A percentile compares a stretch with the other conserved stretches of the same genome.
phyloP scores from a whole-genome alignment of 2,329 filamentous ascomycete genomes.

The Clonostachys chloroleuca region DNA sequence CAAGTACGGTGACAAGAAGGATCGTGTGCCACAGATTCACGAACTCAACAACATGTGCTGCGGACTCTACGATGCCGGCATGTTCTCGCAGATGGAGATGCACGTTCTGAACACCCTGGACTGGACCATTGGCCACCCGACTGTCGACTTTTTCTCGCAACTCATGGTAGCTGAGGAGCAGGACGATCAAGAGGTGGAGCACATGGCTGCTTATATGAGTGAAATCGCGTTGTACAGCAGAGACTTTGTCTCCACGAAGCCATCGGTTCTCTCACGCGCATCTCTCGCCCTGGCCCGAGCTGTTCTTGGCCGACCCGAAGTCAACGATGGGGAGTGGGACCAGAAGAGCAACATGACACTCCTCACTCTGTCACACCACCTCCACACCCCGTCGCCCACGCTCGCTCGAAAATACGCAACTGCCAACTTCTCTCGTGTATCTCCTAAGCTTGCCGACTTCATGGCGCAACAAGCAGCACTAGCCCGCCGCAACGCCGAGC shows the following conservation, averaged over 20 bases:
- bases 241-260: constrained; percentile 90
- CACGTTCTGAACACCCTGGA: constrained; percentile 96
- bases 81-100: constrained; percentile 99
- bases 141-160: constrained; percentile 90
- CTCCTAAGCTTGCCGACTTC: constrained; percentile 52
- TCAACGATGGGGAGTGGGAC: constrained; percentile 73
- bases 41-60: constrained; percentile 99
- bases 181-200: constrained; percentile 81
- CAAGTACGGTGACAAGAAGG: constrained; percentile 99
- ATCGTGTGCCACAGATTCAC: constrained; percentile 93
- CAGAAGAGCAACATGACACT: constrained; percentile 65
- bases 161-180: constrained; percentile 77
- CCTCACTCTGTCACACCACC: constrained; percentile 52
- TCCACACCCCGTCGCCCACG: constrained; percentile 53
- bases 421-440: constrained; percentile 46
- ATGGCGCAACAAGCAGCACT: constrained; percentile 55
- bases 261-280: constrained; percentile 85
- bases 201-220: constrained; percentile 90
- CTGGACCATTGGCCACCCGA: constrained; percentile 94
- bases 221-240: constrained; percentile 96
- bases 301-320: constrained; percentile 76
- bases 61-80: constrained; percentile 95
- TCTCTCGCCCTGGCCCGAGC: constrained; percentile 82
- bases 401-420: constrained; percentile 57
- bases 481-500: constrained; percentile 39